These are phyloP conservation scores for Sporothrix brunneoviolacea DNA, from an alignment of 2,329 filamentous ascomycete genomes.

Conservation along the genomic window DNA sequence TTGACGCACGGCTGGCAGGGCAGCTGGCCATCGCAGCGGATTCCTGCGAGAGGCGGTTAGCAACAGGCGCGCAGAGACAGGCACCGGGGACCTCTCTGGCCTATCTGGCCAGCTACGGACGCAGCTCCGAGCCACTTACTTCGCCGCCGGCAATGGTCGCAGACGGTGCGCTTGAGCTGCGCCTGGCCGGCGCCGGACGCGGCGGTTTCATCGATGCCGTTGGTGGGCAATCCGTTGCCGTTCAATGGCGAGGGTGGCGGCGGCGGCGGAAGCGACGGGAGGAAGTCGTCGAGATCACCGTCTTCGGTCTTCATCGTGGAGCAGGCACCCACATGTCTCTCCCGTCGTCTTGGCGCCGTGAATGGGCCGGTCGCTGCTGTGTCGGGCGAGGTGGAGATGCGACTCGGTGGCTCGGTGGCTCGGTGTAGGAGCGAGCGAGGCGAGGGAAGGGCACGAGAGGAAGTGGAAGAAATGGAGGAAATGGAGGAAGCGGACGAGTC, in stretches of 20 bases:
- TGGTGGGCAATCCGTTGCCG: not conserved
- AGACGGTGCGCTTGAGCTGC: constrained; percentile 32
- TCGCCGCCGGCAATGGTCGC: constrained; percentile 39
- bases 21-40: constrained; percentile 38
- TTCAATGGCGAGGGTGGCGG: constrained; percentile 4
- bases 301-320: constrained; percentile 21
- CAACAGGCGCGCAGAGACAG: not conserved
- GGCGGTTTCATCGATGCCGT: not conserved
- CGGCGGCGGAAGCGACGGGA: constrained; percentile 13
- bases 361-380: constrained; percentile 1
- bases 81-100: too few relatives aligned
- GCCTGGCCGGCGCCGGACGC: constrained; percentile 6
- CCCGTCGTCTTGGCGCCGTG: not conserved
- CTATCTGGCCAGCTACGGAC: too few relatives aligned
- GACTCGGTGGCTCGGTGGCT: constrained; percentile 3
- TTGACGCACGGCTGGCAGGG: constrained; percentile 56
- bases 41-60: constrained; percentile 26
- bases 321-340: constrained; percentile 14
- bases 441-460: not conserved
- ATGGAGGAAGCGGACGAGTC: not conserved
- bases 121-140: constrained; percentile 29
- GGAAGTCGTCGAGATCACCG: constrained; percentile 15
- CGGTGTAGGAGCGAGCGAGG: constrained; percentile 10
- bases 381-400: not conserved
- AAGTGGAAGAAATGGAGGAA: not conserved